A percentile compares a stretch with the other conserved stretches of the same genome.
Evolutionary conservation across 2,329 filamentous ascomycete genomes (phyloP).

Genomic region (Cladorrhinum sp.): DNA sequence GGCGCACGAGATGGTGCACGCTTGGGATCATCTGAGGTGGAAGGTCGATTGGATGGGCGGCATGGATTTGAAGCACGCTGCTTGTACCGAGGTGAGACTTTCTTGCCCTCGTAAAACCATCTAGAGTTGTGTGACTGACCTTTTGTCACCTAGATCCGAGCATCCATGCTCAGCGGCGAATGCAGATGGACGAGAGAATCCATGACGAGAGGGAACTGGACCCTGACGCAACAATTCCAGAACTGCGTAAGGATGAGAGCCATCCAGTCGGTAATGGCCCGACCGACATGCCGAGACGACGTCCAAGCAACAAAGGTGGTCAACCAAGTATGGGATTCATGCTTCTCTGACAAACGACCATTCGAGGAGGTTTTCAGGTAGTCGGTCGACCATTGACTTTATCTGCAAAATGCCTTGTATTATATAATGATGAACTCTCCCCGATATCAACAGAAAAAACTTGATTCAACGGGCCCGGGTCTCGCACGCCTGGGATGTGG

Average conservation of each 20-base stretch:
- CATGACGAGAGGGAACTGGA: slow-evolving; percentile 80
- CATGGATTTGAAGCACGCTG: slow-evolving; percentile 78
- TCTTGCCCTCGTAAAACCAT: background rate
- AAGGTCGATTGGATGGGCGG: slow-evolving; percentile 77
- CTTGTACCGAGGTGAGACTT: slow-evolving; percentile 77
- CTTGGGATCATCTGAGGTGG: slow-evolving; percentile 88
- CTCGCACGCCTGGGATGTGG: background rate
- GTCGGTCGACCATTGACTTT: background rate
- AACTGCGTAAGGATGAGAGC: slow-evolving; percentile 84
- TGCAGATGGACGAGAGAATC: slow-evolving; percentile 88
- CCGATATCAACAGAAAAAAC: background rate
- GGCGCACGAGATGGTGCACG: slow-evolving; percentile 97
- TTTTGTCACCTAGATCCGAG: slow-evolving; percentile 67
- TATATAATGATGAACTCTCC: background rate
- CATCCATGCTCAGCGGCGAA: slow-evolving; percentile 88
- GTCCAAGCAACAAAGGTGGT: slow-evolving; percentile 83
- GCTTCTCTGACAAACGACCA: slow-evolving; percentile 87
- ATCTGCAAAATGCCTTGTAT: slow-evolving; percentile 1
- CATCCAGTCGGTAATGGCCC: slow-evolving; percentile 70
- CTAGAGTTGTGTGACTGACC: slow-evolving; percentile 10
- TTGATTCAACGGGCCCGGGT: background rate
- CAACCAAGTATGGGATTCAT: slow-evolving; percentile 98
- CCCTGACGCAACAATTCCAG: slow-evolving; percentile 87
- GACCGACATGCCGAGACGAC: slow-evolving; percentile 80
- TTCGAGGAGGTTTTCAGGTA: slow-evolving; percentile 95